Conservation (phyloP, 352 stramenopile genomes). For the Phytophthora tentaculata region DNA sequence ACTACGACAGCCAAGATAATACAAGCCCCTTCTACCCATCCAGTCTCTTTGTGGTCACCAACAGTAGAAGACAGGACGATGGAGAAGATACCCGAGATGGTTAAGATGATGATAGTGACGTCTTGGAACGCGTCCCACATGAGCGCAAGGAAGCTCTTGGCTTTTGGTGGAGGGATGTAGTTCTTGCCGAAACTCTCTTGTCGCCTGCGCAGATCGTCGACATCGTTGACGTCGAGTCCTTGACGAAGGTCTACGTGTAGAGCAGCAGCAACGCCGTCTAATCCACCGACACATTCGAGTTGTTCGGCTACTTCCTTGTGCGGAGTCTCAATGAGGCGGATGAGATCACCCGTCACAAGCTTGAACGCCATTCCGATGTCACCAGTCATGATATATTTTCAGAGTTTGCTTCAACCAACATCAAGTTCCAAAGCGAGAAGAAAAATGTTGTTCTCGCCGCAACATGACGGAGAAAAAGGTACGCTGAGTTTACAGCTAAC, state of each 20-base stretch:
- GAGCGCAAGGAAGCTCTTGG: conserved; percentile 70
- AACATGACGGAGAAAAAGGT: background rate
- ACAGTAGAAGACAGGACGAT: conserved; percentile 67
- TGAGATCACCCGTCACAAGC: conserved; percentile 56
- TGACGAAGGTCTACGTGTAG: conserved; percentile 51
- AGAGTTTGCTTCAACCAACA: background rate
- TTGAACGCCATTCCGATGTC: conserved; percentile 40
- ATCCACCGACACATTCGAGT: conserved; percentile 45
- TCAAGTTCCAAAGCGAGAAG: background rate
- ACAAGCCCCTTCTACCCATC: conserved; percentile 89
- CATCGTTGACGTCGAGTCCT: conserved; percentile 51
- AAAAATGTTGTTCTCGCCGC: no score
- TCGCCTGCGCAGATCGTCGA: conserved; percentile 39
- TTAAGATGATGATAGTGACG: conserved; percentile 90
- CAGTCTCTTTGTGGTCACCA: conserved; percentile 51
- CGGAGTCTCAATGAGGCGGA: conserved; percentile 67
- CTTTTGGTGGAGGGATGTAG: conserved; percentile 55
- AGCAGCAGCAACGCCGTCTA: conserved; percentile 51
- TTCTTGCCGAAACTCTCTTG: conserved; percentile 63
- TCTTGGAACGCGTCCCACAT: conserved; percentile 92
- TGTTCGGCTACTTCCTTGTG: conserved; percentile 49
- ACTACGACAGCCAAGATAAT: conserved; percentile 91
- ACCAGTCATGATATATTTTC: conserved; percentile 3
- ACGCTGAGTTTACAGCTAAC: no score
- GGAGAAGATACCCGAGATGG: conserved; percentile 76